Percentiles rank a stretch among this genome's conserved stretches.
These are phyloP conservation scores for Isabelozyma heimii DNA, from an alignment of 805 yeast genomes.

Conservation along the genomic window DNA sequence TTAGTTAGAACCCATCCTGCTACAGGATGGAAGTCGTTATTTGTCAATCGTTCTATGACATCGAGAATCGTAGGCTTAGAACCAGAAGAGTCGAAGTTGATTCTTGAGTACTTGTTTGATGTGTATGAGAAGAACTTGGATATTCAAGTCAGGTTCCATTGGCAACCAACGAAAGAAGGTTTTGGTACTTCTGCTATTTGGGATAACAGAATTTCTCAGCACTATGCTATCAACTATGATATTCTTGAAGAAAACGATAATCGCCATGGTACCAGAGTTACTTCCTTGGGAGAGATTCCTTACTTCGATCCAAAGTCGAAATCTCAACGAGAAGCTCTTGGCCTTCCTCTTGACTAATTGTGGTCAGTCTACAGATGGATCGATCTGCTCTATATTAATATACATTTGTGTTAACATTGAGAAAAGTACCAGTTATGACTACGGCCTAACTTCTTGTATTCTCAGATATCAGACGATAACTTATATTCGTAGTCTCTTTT, in stretches of 20 bases:
- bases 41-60: slow-evolving; percentile 51
- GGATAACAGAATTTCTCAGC: slow-evolving; percentile 44
- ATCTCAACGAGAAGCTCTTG: slow-evolving; percentile 1
- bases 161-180: slow-evolving; percentile 43
- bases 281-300: neutral
- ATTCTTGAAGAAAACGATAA: neutral
- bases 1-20: slow-evolving; percentile 63
- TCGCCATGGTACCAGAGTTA: slow-evolving; percentile 1
- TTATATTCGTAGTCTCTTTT: too few relatives aligned
- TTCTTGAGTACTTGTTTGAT: slow-evolving; percentile 44
- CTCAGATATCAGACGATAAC: too few relatives aligned
- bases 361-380: neutral
- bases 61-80: slow-evolving; percentile 51
- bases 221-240: slow-evolving; percentile 1
- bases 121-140: slow-evolving; percentile 52
- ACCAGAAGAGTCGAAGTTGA: slow-evolving; percentile 47
- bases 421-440: too few relatives aligned
- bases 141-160: slow-evolving; percentile 52
- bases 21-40: slow-evolving; percentile 60
- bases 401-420: neutral
- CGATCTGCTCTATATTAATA: neutral
- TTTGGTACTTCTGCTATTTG: slow-evolving; percentile 52
- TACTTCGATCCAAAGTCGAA: neutral
- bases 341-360: neutral
- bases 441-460: too few relatives aligned